phyloP scores from a whole-genome alignment of 1,139 yeast genomes.

The Hansenula anomala region DNA sequence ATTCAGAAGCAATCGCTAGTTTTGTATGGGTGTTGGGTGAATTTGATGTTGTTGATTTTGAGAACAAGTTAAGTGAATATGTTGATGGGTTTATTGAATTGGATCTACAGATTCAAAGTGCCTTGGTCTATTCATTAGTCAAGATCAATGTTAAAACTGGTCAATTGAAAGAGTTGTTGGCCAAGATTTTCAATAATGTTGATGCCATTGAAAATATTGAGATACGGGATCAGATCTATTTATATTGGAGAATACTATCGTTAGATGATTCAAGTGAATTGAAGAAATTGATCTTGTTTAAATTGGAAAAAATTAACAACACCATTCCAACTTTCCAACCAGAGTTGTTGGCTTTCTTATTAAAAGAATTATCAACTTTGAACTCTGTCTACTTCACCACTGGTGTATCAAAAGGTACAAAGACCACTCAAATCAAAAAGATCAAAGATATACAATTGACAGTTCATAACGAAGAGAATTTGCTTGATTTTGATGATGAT shows the following conservation, averaged over 20 bases:
- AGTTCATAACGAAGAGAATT: conserved; percentile 82
- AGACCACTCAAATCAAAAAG: conserved; percentile 39
- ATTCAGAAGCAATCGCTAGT: conserved; percentile 64
- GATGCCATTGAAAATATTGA: conserved; percentile 84
- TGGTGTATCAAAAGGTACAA: conserved; percentile 32
- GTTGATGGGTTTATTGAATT: conserved; percentile 66
- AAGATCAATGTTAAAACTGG: conserved; percentile 49
- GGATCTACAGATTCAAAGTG: conserved; percentile 70
- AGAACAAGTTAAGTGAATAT: conserved; percentile 40
- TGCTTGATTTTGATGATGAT: conserved; percentile 77
- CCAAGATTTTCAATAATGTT: conserved; percentile 75
- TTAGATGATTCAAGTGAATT: conserved; percentile 15
- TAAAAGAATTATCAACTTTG: conserved; percentile 76
- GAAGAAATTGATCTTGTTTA: conserved; percentile 49
- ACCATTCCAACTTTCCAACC: conserved; percentile 73
- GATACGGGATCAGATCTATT: conserved; percentile 88
- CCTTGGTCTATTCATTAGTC: conserved; percentile 72
- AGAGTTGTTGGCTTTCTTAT: conserved; percentile 57
- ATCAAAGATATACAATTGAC: conserved; percentile 73
- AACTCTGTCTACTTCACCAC: conserved; percentile 92
- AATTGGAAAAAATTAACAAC: conserved; percentile 66
- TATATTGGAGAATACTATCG: conserved; percentile 90
- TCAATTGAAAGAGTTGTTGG: conserved; percentile 47
- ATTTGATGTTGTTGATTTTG: conserved; percentile 60
- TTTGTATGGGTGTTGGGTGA: conserved; percentile 90